phyloP scores from a whole-genome alignment of 108 stramenopile genomes.

The Pseudonitzschia multiseries region DNA sequence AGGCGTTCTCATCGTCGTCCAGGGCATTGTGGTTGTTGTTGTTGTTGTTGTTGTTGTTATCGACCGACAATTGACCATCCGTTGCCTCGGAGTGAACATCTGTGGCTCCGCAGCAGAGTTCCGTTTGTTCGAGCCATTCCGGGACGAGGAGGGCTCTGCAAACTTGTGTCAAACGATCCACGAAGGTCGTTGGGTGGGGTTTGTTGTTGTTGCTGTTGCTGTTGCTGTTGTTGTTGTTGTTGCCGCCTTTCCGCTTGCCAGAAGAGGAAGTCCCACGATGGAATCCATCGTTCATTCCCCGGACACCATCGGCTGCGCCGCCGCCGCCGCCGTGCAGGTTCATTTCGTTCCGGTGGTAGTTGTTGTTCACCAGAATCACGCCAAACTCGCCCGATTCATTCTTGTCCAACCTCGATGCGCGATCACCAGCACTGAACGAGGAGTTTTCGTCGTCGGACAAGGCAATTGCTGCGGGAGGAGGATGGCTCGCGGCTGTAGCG shows the following conservation, averaged over 20 bases:
- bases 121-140: not conserved
- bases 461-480: not conserved
- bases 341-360: not conserved
- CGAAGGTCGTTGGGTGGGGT: not conserved
- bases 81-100: not conserved
- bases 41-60: too few relatives aligned
- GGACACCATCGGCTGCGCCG: too few relatives aligned
- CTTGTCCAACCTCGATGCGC: not conserved
- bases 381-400: not conserved
- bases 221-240: not conserved
- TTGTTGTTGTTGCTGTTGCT: not conserved
- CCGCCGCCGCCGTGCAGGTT: too few relatives aligned
- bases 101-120: too few relatives aligned
- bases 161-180: not conserved
- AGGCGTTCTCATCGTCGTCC: not conserved
- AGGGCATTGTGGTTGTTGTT: too few relatives aligned
- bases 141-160: not conserved
- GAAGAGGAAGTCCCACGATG: not conserved
- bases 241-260: not conserved
- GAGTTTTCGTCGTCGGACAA: not conserved
- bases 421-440: not conserved
- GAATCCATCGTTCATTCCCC: too few relatives aligned
- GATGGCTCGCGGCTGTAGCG: not conserved
- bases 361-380: not conserved
- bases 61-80: not conserved